Evolutionary conservation across 805 yeast genomes (phyloP).

Genomic region (Hanseniaspora taiwanica): DNA sequence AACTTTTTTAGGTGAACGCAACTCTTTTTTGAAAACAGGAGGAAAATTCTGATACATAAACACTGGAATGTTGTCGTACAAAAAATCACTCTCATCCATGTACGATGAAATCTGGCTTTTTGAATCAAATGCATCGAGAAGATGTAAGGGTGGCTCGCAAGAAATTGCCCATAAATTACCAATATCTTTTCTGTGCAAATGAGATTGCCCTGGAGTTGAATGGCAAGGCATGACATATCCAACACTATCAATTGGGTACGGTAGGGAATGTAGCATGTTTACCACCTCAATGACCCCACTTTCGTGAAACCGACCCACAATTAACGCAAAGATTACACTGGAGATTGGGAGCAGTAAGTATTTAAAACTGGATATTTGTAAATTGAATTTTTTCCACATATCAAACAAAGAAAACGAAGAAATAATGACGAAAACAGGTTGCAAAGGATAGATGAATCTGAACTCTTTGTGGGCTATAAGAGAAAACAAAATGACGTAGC

Average conservation of each 20-base stretch:
- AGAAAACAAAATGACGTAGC: slow-evolving; percentile 48
- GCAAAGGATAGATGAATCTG: slow-evolving; percentile 74
- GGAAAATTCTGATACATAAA: slow-evolving; percentile 49
- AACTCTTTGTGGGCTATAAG: slow-evolving; percentile 75
- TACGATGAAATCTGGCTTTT: slow-evolving; percentile 31
- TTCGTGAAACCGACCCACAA: slow-evolving; percentile 64
- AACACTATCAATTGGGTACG: slow-evolving; percentile 32
- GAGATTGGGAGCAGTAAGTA: slow-evolving; percentile 13
- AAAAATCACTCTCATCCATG: slow-evolving; percentile 76
- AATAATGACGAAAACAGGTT: slow-evolving; percentile 54
- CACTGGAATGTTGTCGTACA: slow-evolving; percentile 52
- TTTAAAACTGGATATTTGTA: not conserved
- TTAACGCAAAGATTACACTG: slow-evolving; percentile 15
- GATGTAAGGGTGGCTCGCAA: slow-evolving; percentile 74
- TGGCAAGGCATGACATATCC: slow-evolving; percentile 94
- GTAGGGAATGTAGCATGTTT: slow-evolving; percentile 30
- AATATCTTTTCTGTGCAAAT: slow-evolving; percentile 47
- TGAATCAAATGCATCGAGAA: slow-evolving; percentile 21
- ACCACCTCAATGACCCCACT: slow-evolving; percentile 70
- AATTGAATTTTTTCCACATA: slow-evolving; percentile 4
- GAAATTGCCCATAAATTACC: slow-evolving; percentile 60
- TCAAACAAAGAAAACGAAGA: slow-evolving; percentile 29
- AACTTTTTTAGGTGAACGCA: slow-evolving; percentile 14
- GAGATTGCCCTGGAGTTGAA: slow-evolving; percentile 90
- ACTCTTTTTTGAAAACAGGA: slow-evolving; percentile 14